Conservation (phyloP, 2,329 filamentous ascomycete genomes). For the Pyrenochaeta sp. region DNA sequence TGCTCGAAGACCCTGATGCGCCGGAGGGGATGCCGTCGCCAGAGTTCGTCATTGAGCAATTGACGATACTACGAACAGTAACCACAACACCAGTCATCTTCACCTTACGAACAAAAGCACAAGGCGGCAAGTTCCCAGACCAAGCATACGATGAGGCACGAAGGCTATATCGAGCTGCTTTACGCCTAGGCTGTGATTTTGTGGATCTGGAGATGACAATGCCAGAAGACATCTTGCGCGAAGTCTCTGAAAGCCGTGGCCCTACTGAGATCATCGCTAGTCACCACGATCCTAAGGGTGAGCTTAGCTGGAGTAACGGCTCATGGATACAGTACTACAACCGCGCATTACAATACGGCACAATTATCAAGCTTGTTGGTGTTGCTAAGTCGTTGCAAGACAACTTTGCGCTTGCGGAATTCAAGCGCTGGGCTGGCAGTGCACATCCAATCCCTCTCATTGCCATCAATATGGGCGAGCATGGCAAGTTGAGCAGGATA, state of each 20-base stretch:
- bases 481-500: slow-evolving; percentile 88
- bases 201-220: slow-evolving; percentile 92
- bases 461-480: slow-evolving; percentile 91
- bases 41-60: slow-evolving; percentile 82
- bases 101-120: slow-evolving; percentile 83
- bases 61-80: slow-evolving; percentile 77
- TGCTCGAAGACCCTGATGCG: slow-evolving; percentile 76
- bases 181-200: slow-evolving; percentile 89
- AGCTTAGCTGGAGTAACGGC: slow-evolving; percentile 88
- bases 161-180: slow-evolving; percentile 77
- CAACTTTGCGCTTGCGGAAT: slow-evolving; percentile 84
- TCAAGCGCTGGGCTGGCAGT: slow-evolving; percentile 77
- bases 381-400: slow-evolving; percentile 79
- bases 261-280: slow-evolving; percentile 89
- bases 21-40: slow-evolving; percentile 66
- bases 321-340: slow-evolving; percentile 94
- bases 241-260: slow-evolving; percentile 73
- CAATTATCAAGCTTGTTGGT: slow-evolving; percentile 94
- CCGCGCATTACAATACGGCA: slow-evolving; percentile 85
- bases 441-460: slow-evolving; percentile 86
- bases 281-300: slow-evolving; percentile 85
- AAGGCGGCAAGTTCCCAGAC: slow-evolving; percentile 90
- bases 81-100: slow-evolving; percentile 86
- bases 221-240: slow-evolving; percentile 76
- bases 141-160: slow-evolving; percentile 74